A percentile compares a stretch with the other conserved stretches of the same genome.
phyloP scores from a whole-genome alignment of 1,284 basidiomycete genomes.

The Albatrellus sp. region DNA sequence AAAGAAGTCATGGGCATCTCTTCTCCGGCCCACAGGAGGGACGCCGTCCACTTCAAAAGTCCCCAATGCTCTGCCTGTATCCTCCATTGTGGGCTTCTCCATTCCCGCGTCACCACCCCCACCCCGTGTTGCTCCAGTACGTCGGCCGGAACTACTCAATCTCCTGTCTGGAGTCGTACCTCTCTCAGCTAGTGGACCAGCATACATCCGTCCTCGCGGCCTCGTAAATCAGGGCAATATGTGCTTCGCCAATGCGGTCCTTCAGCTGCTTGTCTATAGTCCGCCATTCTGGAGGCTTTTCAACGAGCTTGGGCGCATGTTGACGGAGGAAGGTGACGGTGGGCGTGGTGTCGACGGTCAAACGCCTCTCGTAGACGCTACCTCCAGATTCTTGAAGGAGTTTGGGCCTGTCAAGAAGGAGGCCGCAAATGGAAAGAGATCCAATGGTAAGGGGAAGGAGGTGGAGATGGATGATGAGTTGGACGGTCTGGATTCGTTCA shows the following conservation, averaged over 20 bases:
- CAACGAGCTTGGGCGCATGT: slow-evolving; percentile 50
- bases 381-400: slow-evolving; percentile 73
- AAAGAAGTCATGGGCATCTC: slow-evolving; percentile 70
- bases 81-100: slow-evolving; percentile 57
- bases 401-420: slow-evolving; percentile 36
- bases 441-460: slow-evolving; percentile 26
- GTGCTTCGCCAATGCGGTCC: slow-evolving; percentile 93
- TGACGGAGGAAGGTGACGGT: slow-evolving; percentile 24
- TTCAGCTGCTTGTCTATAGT: slow-evolving; percentile 87
- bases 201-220: slow-evolving; percentile 61
- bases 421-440: slow-evolving; percentile 21
- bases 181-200: slow-evolving; percentile 17
- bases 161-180: slow-evolving; percentile 32
- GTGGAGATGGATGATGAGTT: slow-evolving; percentile 26
- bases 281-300: slow-evolving; percentile 79
- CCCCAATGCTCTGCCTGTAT: slow-evolving; percentile 38
- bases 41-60: slow-evolving; percentile 21
- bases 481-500: slow-evolving; percentile 56
- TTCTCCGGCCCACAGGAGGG: slow-evolving; percentile 34
- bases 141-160: slow-evolving; percentile 41
- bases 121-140: slow-evolving; percentile 27
- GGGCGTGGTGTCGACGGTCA: slow-evolving; percentile 31
- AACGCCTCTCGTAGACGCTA: slow-evolving; percentile 78
- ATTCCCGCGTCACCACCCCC: slow-evolving; percentile 31
- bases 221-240: slow-evolving; percentile 94